Base-by-base conservation (phyloP, 768 basidiomycete species). In the Leccinum uliginosum region DNA sequence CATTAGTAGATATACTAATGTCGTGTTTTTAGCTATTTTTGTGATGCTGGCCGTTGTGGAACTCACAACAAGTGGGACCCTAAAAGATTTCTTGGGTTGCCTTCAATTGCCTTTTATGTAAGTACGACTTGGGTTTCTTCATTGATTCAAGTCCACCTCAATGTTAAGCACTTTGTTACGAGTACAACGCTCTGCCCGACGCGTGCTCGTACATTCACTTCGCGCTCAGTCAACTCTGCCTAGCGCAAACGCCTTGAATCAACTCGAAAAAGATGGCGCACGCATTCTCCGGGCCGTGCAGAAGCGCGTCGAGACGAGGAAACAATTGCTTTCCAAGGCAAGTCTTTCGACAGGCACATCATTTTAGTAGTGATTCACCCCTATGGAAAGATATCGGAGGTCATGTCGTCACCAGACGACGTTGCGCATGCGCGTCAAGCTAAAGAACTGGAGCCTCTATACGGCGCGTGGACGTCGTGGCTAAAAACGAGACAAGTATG, bases 381-480 rank as follows among this genome's bases (percentile, higher is more conserved):
- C 5, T 32, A 3, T 11, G 8, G 1, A 38, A 43, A 86, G 84
- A 69, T 85, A 23, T 79, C 83, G 4, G 79, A 80, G 10, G 73
- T 78, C 51, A 74, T 80, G 70, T 78, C 81, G 4, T 77, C 79
- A 15, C 73, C 76, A 8, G 82, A 82, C 45, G 84, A 87, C 60
- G 81, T 90, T 53, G 69, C 73, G 10, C 73, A 77, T 10, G 78
- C 87, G 1, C 85, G 84, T 59, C 77, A 81, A 24, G 69, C 87
- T 45, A 88, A 87, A 60, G 87, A 91, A 55, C 69, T 86, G 12
- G 87, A 91, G 61, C 78, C 83, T 2, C 73, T 94, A 3, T 78
- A 82, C 35, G 69, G 75, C 11, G 86, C 85, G 10, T 95, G 91
- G 91, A 72, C 81, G 27, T 68, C 77, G 23, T 92, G 86, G 83